Base-by-base conservation (phyloP, 1,284 basidiomycete genomes). In the Puccinia coronata region DNA sequence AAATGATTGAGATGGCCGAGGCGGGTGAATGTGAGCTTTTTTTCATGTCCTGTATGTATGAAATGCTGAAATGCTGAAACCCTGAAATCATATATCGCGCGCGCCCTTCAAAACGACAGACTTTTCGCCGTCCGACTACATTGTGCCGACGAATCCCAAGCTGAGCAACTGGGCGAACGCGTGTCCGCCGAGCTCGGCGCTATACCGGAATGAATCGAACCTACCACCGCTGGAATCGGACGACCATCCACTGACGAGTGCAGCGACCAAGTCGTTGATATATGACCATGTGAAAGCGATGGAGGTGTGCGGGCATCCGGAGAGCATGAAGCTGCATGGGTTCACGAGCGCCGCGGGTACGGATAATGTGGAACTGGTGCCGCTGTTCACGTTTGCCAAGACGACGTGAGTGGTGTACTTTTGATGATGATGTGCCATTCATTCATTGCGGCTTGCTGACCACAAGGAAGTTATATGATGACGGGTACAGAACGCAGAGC, bases 331-430 rank as follows among this genome's bases (percentile, higher is more conserved):
- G 8, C 59, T 84, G 25, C 85, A 86, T 82, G 85, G 85, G 16
- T 85, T 84, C 81, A 86, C 85, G 11, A 78, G 82, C 2, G 79
- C 82, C 9, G 28, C 73, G 25, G 84, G 84, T 2, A 84, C 85
- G 31, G 82, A 83, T 63, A 80, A 83, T 20, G 83, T 83, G 11
- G 84, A 84, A 31, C 81, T 85, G 31, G 84, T 85, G 4, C 84
- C 85, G 14, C 82, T 86, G 31, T 85, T 86, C 82, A 84, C 85
- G 20, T 85, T 85, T 77, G 85, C 85, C 28, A 86, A 86, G 69
- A 84, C 84, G 18, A 83, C 70, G 79, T 74, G 20, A 39, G 31
- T 39, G 8, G 49, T 34, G 4, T 53, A 23, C 6, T 41, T 74
- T 43, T 41, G 28, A 53, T 36, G 28, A 5, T 23, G n/a, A n/a